A percentile compares a stretch with the other conserved stretches of the same genome.
Evolutionary conservation across 2,329 filamentous ascomycete genomes (phyloP).

Genomic region (Calonectria pseudoreteaudii): DNA sequence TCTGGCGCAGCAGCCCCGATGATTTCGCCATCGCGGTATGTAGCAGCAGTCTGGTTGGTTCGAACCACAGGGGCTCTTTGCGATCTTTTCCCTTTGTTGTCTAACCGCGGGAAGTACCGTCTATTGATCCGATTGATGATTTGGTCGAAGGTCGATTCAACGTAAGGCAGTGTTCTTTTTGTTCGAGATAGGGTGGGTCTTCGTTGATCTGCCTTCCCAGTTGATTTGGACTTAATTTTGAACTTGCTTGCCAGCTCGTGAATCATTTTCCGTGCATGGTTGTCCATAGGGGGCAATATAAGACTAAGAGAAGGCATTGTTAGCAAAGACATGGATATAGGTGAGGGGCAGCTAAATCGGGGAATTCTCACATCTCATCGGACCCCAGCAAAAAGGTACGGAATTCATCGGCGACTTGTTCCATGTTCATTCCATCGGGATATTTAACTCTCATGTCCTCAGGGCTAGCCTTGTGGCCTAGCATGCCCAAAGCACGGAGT

Average conservation of each 20-base stretch:
- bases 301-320: slow-evolving; percentile 61
- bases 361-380: slow-evolving; percentile 68
- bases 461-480: slow-evolving; percentile 69
- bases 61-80: slow-evolving; percentile 42
- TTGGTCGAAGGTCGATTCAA: slow-evolving; percentile 65
- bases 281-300: slow-evolving; percentile 85
- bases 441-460: slow-evolving; percentile 78
- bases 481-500: slow-evolving; percentile 72
- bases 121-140: slow-evolving; percentile 51
- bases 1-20: slow-evolving; percentile 89
- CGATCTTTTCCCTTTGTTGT: slow-evolving; percentile 53
- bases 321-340: background rate
- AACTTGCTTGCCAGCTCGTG: slow-evolving; percentile 83
- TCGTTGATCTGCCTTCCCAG: slow-evolving; percentile 77
- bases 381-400: slow-evolving; percentile 74
- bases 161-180: slow-evolving; percentile 70
- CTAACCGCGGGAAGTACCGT: slow-evolving; percentile 67
- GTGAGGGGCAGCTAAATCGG: background rate
- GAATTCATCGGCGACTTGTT: slow-evolving; percentile 80
- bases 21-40: slow-evolving; percentile 85
- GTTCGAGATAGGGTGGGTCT: slow-evolving; percentile 85
- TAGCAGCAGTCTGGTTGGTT: slow-evolving; percentile 42
- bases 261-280: slow-evolving; percentile 78
- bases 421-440: slow-evolving; percentile 75
- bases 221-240: slow-evolving; percentile 85